Evolutionary conservation across 805 yeast genomes (phyloP).

Genomic region (Candida railenensis): DNA sequence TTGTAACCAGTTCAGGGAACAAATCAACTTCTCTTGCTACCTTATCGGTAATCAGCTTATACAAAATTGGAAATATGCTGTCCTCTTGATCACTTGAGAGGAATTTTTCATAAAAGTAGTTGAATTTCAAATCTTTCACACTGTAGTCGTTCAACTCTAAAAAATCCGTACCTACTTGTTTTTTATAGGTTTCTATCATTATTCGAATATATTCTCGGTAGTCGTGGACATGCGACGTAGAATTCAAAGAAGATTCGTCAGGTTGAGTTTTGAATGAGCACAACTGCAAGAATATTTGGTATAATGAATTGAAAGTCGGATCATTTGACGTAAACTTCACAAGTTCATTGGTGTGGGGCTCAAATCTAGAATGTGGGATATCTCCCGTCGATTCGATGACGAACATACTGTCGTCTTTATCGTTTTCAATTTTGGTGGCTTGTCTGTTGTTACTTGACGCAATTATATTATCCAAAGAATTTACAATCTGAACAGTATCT

Average conservation of each 20-base stretch:
- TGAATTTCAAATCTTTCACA: constrained; percentile 16
- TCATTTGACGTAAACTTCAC: constrained; percentile 17
- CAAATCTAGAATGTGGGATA: background rate
- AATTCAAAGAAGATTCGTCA: constrained; percentile 5
- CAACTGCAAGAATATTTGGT: constrained; percentile 21
- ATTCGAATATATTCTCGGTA: constrained; percentile 15
- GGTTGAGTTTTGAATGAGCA: constrained; percentile 7
- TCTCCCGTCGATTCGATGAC: background rate
- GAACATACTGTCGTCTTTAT: background rate
- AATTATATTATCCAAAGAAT: constrained; percentile 18
- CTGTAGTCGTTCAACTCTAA: constrained; percentile 18
- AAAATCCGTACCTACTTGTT: constrained; percentile 14
- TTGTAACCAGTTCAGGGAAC: constrained; percentile 16
- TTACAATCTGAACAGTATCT: constrained; percentile 21
- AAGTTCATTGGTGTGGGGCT: constrained; percentile 6
- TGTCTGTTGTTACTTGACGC: background rate
- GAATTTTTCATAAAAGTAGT: constrained; percentile 15
- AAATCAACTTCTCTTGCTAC: constrained; percentile 13
- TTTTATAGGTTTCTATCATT: constrained; percentile 22
- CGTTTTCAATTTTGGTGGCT: background rate
- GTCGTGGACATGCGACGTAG: background rate
- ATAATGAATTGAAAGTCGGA: constrained; percentile 17
- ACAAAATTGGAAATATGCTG: constrained; percentile 15
- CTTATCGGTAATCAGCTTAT: constrained; percentile 10
- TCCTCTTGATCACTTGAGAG: constrained; percentile 11